phyloP scores from a whole-genome alignment of 2,329 filamentous ascomycete genomes.

The Rhinocladiella similis region DNA sequence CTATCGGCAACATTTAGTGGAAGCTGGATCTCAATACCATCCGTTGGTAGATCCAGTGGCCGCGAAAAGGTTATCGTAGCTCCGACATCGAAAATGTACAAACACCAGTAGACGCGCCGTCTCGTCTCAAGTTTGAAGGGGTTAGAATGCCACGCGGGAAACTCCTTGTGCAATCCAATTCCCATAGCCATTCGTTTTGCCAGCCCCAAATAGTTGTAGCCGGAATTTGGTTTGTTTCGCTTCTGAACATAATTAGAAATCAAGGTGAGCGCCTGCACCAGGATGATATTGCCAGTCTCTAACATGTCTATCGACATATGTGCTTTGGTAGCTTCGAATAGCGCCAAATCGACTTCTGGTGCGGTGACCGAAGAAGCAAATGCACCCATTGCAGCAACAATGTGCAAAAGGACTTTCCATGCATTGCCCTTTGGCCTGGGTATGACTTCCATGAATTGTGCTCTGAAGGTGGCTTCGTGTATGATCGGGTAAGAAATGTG shows the following conservation, averaged over 20 bases:
- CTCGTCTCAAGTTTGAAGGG: conserved; percentile 13
- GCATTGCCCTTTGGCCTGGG: conserved; percentile 21
- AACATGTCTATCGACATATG: conserved; percentile 30
- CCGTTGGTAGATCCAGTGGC: conserved; percentile 13
- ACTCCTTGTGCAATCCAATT: conserved; percentile 50
- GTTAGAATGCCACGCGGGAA: conserved; percentile 12
- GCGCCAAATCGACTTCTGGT: conserved; percentile 10
- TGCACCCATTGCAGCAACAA: conserved; percentile 32
- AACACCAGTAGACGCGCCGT: conserved; percentile 17
- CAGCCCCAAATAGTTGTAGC: conserved; percentile 52
- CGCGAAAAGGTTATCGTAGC: conserved; percentile 19
- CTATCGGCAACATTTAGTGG: conserved; percentile 18
- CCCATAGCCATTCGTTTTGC: conserved; percentile 53
- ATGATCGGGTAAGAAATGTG: conserved; percentile 32
- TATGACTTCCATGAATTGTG: conserved; percentile 19
- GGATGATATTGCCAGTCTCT: conserved; percentile 34
- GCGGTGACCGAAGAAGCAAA: conserved; percentile 23
- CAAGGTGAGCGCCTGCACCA: conserved; percentile 36
- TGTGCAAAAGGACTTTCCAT: conserved; percentile 31
- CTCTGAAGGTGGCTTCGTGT: conserved; percentile 33
- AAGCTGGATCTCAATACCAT: conserved; percentile 16
- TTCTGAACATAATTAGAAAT: conserved; percentile 53
- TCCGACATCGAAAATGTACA: conserved; percentile 23
- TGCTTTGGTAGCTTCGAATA: conserved; percentile 24
- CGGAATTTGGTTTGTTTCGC: conserved; percentile 51